phyloP scores from a whole-genome alignment of 495 filamentous ascomycete genomes.

The Trichocladium antarcticum region DNA sequence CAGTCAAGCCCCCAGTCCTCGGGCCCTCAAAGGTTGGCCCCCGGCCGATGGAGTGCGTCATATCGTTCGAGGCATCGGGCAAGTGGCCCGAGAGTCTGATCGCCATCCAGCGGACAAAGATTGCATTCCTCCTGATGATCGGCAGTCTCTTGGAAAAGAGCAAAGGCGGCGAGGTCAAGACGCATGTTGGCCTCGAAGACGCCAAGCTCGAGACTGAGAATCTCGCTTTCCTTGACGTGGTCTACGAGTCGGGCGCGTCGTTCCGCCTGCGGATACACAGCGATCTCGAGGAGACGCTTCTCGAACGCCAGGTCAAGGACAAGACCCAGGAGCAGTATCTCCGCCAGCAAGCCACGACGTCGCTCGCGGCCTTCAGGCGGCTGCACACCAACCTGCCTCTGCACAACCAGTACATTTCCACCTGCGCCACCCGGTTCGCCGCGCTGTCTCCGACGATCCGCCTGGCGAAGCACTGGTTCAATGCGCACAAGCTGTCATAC shows the following conservation, averaged over 20 bases:
- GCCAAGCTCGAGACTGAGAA: constrained; percentile 55
- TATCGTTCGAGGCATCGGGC: constrained; percentile 87
- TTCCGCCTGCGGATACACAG: constrained; percentile 64
- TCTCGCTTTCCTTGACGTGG: constrained; percentile 70
- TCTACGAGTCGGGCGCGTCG: constrained; percentile 53
- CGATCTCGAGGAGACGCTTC: constrained; percentile 72
- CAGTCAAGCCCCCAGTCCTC: constrained; percentile 42
- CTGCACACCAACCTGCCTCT: constrained; percentile 61
- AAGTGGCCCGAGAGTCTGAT: constrained; percentile 87
- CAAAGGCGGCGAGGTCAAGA: constrained; percentile 40
- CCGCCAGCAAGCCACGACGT: constrained; percentile 54
- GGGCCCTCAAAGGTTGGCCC: constrained; percentile 27
- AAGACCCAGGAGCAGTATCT: constrained; percentile 48
- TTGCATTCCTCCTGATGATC: constrained; percentile 81
- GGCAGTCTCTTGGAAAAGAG: constrained; percentile 51
- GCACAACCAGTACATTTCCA: constrained; percentile 67
- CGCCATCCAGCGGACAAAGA: constrained; percentile 87
- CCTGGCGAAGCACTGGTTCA: constrained; percentile 85
- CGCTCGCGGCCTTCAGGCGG: constrained; percentile 59
- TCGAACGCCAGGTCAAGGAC: constrained; percentile 68
- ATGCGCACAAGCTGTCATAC: constrained; percentile 60
- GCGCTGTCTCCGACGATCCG: constrained; percentile 74
- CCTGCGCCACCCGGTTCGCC: constrained; percentile 69
- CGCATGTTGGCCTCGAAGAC: constrained; percentile 73
- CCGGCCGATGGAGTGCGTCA: constrained; percentile 48